Conservation (phyloP, 345 rosid genomes). For the Bretschneidera sinensis region DNA sequence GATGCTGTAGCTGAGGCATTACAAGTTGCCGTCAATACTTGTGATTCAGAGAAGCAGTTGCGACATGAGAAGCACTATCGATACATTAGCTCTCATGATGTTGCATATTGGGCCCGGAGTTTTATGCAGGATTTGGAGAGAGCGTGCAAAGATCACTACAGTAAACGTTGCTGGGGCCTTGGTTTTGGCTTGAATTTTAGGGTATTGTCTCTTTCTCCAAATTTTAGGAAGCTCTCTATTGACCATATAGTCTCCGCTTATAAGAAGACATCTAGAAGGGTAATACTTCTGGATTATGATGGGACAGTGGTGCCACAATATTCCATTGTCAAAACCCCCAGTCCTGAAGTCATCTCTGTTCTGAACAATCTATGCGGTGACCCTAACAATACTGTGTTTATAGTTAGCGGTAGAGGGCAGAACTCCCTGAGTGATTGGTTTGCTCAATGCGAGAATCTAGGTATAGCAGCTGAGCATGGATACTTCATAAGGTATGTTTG, state of each 20-base stretch:
- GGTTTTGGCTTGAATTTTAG: constrained; percentile 42
- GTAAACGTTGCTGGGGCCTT: constrained; percentile 40
- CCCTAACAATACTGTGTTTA: constrained; percentile 35
- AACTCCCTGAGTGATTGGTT: constrained; percentile 37
- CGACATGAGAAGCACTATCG: constrained; percentile 41
- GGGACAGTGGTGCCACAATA: constrained; percentile 36
- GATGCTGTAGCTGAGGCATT: constrained; percentile 43
- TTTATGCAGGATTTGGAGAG: constrained; percentile 41
- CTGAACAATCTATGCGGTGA: constrained; percentile 34
- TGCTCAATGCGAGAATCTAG: constrained; percentile 38
- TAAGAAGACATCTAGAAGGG: constrained; percentile 32
- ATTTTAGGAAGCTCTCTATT: constrained; percentile 33
- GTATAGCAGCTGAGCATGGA: constrained; percentile 53
- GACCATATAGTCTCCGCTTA: constrained; percentile 30
- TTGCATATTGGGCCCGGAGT: constrained; percentile 55
- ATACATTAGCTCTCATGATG: constrained; percentile 53
- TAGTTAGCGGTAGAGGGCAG: constrained; percentile 45
- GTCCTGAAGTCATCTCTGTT: constrained; percentile 28
- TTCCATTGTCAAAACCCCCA: constrained; percentile 28
- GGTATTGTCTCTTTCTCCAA: constrained; percentile 41
- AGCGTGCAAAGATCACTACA: constrained; percentile 41
- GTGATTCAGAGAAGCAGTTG: constrained; percentile 36
- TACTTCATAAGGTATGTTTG: constrained; percentile 36
- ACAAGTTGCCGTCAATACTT: constrained; percentile 30
- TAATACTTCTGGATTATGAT: constrained; percentile 42